Percentiles rank a stretch among this genome's conserved stretches.
Evolutionary conservation across 176 grass and related monocot genomes (phyloP).

Genomic region (Oryza meyeriana): DNA sequence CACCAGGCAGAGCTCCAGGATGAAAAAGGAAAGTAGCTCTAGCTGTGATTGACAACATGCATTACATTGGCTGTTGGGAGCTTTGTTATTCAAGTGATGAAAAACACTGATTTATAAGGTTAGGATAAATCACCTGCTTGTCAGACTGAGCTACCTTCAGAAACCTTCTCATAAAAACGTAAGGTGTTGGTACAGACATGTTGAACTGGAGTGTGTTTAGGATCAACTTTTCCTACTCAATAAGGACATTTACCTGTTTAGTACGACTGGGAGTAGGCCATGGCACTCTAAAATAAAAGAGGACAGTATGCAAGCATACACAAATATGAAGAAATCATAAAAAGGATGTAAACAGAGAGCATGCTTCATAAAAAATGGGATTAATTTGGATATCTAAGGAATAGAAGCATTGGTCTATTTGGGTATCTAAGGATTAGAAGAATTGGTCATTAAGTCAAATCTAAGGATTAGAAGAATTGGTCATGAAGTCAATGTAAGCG

Average conservation of each 20-base stretch:
- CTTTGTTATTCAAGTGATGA: not conserved
- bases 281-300: constrained; percentile 4
- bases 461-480: not conserved
- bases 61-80: not conserved
- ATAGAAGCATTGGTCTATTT: constrained; percentile 2
- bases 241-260: constrained; percentile 19
- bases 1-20: constrained; percentile 76
- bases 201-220: constrained; percentile 72
- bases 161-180: constrained; percentile 91
- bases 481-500: not conserved
- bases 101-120: constrained; percentile 11
- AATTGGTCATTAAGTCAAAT: not conserved
- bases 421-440: not conserved
- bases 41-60: constrained; percentile 50
- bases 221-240: constrained; percentile 77
- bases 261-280: not conserved
- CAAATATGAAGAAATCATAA: constrained; percentile 4
- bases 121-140: constrained; percentile 50
- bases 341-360: constrained; percentile 4
- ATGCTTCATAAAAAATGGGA: not conserved
- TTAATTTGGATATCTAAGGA: not conserved
- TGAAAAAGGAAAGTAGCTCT: constrained; percentile 73
- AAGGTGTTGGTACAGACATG: constrained; percentile 88
- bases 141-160: constrained; percentile 80
- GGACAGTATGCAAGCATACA: not conserved